These are phyloP conservation scores for Sugiyamaella xylanicola DNA, from an alignment of 1,139 yeast species.

Conservation along the genomic window DNA sequence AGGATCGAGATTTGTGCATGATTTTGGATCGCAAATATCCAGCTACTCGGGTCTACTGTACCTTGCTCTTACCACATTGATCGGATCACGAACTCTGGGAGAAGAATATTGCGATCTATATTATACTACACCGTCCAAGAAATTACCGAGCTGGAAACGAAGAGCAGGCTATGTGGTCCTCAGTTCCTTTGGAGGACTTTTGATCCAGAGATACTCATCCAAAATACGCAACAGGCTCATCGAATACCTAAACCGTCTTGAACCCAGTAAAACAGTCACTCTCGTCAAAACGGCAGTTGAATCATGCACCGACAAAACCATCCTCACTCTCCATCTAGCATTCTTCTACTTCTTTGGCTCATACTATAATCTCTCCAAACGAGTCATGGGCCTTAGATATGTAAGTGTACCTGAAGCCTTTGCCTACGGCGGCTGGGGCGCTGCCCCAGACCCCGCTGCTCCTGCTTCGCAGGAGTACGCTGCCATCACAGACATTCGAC, in stretches of 20 bases:
- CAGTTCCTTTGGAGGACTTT: slow-evolving; percentile 32
- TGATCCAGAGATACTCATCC: slow-evolving; percentile 27
- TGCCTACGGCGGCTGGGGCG: slow-evolving; percentile 1
- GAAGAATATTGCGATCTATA: slow-evolving; percentile 90
- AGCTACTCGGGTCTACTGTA: slow-evolving; percentile 62
- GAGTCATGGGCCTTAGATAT: slow-evolving; percentile 78
- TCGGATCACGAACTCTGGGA: slow-evolving; percentile 82
- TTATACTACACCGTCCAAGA: slow-evolving; percentile 60
- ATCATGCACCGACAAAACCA: slow-evolving; percentile 25
- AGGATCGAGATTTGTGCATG: slow-evolving; percentile 71
- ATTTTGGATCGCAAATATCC: slow-evolving; percentile 64
- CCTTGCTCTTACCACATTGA: slow-evolving; percentile 67
- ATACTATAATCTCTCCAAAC: slow-evolving; percentile 74
- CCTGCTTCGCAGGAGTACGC: not conserved
- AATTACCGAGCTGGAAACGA: slow-evolving; percentile 37
- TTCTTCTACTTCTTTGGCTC: slow-evolving; percentile 79
- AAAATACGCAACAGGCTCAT: slow-evolving; percentile 21
- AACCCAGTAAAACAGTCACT: not conserved
- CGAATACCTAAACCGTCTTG: slow-evolving; percentile 5
- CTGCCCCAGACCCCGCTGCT: not conserved
- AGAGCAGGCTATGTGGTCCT: slow-evolving; percentile 39
- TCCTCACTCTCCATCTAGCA: slow-evolving; percentile 67
- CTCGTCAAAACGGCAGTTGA: slow-evolving; percentile 2
- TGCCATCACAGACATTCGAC: not conserved
- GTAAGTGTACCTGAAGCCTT: slow-evolving; percentile 51